Percentiles rank a stretch among this genome's conserved stretches.
These are phyloP conservation scores for Saccharomycopsis amapae DNA, from an alignment of 805 yeast genomes.

Conservation along the genomic window DNA sequence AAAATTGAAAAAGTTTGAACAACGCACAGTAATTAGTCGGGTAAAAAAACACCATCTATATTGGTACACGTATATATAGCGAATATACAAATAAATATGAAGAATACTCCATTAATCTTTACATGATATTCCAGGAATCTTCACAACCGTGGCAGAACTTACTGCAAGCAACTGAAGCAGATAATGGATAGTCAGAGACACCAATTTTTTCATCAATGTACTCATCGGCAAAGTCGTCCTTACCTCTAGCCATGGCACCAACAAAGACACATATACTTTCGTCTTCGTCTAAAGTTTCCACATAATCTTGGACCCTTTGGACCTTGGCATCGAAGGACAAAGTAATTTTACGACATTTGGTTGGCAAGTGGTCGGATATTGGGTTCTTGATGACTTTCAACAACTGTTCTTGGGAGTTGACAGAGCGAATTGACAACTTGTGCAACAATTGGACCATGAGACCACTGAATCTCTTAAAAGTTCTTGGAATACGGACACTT, in stretches of 20 bases:
- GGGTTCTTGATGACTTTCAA: conserved; percentile 95
- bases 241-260: conserved; percentile 99
- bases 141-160: conserved; percentile 98
- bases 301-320: conserved; percentile 82
- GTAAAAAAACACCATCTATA: no score
- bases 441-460: conserved; percentile 95
- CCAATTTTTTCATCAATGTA: conserved; percentile 95
- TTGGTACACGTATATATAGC: no score
- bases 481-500: conserved; percentile 93
- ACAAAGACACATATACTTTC: conserved; percentile 97
- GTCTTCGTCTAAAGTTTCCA: conserved; percentile 66
- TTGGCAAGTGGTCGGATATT: conserved; percentile 92
- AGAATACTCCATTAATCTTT: no score
- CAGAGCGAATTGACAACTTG: conserved; percentile 86
- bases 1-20: no score
- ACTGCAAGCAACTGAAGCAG: conserved; percentile 97
- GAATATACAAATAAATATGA: no score
- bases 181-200: conserved; percentile 87
- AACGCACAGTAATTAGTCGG: no score
- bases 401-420: conserved; percentile 89
- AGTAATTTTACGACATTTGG: conserved; percentile 90
- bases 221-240: conserved; percentile 95
- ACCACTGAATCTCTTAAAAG: conserved; percentile 95
- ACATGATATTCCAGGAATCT: conserved; percentile 84
- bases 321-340: conserved; percentile 89